Evolutionary conservation across 192 early-diverging fungal species (phyloP), one percentile per base, ranked within the genome.

Genomic region (Powellomyces hirtus): DNA sequence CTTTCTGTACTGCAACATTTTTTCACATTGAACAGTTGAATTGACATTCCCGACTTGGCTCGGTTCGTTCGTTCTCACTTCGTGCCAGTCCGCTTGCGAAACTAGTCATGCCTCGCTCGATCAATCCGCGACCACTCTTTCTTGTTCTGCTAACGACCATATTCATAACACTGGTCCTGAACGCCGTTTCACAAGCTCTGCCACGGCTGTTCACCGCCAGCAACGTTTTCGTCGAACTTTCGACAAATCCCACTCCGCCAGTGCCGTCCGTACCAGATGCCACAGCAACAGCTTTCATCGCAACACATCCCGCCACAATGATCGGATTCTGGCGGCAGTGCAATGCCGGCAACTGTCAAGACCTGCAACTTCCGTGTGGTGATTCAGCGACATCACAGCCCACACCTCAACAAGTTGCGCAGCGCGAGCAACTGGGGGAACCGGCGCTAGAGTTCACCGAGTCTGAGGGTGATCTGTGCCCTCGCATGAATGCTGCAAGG

Each of bases 261-360:
- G 8, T 18, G 40, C 40, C 40, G 40, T 18, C 52, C 52, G 52
- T 29, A 16, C 5, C 59, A 22, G 49, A 64, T 46, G 29, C 29
- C 4, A 16, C 62, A 24, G 58, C n/a, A 14, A 56, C 26, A 16
- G 24, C 59, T 22, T 64, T 31, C 49, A 20, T 64, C 30, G 20
- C 62, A 24, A 34, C 62, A 36, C 40, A 30, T 14, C 49, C 62
- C 3, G 34, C 16, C 26, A 64, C 62, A 13, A 16, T 16, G 14
- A n/a, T 64, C 26, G 62, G 62, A 7, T 64, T 64, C 35, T 64
- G 62, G 62, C 26, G 36, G 24, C 62, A 51, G 27, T 64, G 62
- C 46, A 33, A 46, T 18, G 40, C n/a, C 22, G 26, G 42, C 11
- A 24, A 11, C n/a, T 64, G 62, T 22, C 22, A 16, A 13, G 62